phyloP scores from a whole-genome alignment of 352 stramenopile genomes.

The Pythium grandisporangium region DNA sequence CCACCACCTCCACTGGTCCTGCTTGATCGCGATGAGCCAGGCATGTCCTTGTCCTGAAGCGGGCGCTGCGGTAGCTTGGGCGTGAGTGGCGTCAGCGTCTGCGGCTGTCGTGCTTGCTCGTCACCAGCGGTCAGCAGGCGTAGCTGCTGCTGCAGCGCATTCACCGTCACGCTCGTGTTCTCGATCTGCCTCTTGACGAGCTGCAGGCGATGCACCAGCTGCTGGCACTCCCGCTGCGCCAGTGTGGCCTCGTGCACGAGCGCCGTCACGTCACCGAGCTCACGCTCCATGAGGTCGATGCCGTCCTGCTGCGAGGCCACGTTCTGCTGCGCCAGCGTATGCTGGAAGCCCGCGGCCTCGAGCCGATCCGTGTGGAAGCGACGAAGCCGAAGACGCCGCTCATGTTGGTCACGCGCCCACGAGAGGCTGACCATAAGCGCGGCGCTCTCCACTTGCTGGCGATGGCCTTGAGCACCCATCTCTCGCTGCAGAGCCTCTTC shows the following conservation, averaged over 20 bases:
- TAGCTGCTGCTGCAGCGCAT: constrained; percentile 13
- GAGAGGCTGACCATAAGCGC: too few species aligned
- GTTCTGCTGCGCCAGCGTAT: constrained; percentile 15
- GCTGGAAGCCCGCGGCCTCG: constrained; percentile 9
- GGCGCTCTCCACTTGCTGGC: too few species aligned
- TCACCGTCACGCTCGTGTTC: constrained; percentile 36
- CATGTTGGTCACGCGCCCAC: constrained; percentile 8
- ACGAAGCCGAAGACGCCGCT: constrained; percentile 6
- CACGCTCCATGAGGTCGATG: constrained; percentile 22
- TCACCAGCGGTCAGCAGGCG: too few species aligned
- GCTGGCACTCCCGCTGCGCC: constrained; percentile 23
- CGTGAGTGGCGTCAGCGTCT: too few species aligned
- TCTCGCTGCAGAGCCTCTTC: constrained; percentile 21
- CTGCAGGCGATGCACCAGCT: constrained; percentile 18
- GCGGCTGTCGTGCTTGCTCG: too few species aligned
- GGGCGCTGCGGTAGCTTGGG: too few species aligned
- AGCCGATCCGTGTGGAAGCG: constrained; percentile 14
- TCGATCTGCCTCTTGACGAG: constrained; percentile 44
- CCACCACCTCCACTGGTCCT: too few species aligned
- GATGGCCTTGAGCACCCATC: too few species aligned
- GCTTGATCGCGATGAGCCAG: too few species aligned
- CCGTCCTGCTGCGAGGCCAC: constrained; percentile 27
- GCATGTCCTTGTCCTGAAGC: too few species aligned
- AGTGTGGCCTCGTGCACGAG: constrained; percentile 23
- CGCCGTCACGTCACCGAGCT: constrained; percentile 19